Conservation (phyloP, 2,329 filamentous ascomycete genomes). For the Sporothrix curviconia region DNA sequence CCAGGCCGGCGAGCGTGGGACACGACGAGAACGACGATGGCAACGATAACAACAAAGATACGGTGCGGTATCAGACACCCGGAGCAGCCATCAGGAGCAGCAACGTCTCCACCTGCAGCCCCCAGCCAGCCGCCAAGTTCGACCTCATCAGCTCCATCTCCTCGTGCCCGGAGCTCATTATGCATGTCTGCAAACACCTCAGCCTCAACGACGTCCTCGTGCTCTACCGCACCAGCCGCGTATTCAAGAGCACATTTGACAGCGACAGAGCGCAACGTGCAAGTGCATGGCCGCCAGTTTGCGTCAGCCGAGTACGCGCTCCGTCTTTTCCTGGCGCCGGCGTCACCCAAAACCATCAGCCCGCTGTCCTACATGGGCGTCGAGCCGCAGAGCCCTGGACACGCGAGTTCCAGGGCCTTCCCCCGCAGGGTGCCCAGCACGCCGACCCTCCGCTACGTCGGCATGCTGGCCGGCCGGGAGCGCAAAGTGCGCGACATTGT, state of each 20-base stretch:
- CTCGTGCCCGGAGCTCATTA: conserved; percentile 44
- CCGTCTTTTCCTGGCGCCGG: conserved; percentile 55
- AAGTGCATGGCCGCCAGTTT: conserved; percentile 46
- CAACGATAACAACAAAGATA: too few species aligned
- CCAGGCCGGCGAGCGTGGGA: too few species aligned
- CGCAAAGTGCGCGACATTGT: conserved; percentile 55
- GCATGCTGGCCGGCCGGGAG: conserved; percentile 57
- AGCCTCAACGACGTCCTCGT: conserved; percentile 50
- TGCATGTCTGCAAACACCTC: conserved; percentile 50
- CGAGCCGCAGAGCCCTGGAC: background rate
- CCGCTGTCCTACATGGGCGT: background rate
- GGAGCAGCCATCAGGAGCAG: too few species aligned
- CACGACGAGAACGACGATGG: background rate
- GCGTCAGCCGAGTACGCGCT: conserved; percentile 46
- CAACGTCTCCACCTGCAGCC: too few species aligned
- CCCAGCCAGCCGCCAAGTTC: conserved; percentile 16
- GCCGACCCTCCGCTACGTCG: conserved; percentile 53
- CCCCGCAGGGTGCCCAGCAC: background rate
- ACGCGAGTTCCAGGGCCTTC: background rate
- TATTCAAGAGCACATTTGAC: conserved; percentile 56
- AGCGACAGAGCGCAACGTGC: conserved; percentile 50
- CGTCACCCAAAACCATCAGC: conserved; percentile 37
- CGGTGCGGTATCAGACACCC: too few species aligned
- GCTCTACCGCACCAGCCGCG: conserved; percentile 58
- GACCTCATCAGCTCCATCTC: conserved; percentile 41